Conservation (phyloP, 208 protist genomes). For the Endotrypanum monterogeii region DNA sequence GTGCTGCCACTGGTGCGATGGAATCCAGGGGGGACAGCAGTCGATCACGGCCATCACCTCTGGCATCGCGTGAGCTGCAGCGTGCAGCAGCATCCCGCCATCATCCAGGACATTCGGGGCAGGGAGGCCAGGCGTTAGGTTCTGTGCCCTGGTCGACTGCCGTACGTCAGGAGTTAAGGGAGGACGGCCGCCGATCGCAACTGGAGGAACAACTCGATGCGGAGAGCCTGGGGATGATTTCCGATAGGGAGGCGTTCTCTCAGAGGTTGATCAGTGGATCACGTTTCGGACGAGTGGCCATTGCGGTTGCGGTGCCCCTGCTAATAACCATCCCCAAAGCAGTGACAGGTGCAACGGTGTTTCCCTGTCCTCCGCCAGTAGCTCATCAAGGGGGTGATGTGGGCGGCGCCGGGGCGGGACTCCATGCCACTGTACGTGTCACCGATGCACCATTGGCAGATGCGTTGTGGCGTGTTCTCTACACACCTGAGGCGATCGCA, state of each 20-base stretch:
- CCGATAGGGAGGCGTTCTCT: neutral
- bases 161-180: neutral
- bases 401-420: neutral
- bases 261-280: neutral
- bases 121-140: neutral
- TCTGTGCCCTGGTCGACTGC: neutral
- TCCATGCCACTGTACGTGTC: neutral
- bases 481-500: neutral
- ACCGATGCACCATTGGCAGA: conserved; percentile 14
- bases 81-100: neutral
- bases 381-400: neutral
- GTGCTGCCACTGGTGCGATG: neutral
- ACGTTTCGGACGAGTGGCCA: conserved; percentile 2
- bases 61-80: neutral
- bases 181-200: neutral
- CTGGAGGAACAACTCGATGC: conserved; percentile 14
- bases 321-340: neutral
- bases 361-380: neutral
- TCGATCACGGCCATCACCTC: neutral
- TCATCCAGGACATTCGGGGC: neutral
- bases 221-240: neutral
- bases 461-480: conserved; percentile 19
- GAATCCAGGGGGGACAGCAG: neutral
- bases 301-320: conserved; percentile 8
- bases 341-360: neutral